Conservation (phyloP, 2,329 filamentous ascomycete genomes). For the Zymoseptoria brevis region DNA sequence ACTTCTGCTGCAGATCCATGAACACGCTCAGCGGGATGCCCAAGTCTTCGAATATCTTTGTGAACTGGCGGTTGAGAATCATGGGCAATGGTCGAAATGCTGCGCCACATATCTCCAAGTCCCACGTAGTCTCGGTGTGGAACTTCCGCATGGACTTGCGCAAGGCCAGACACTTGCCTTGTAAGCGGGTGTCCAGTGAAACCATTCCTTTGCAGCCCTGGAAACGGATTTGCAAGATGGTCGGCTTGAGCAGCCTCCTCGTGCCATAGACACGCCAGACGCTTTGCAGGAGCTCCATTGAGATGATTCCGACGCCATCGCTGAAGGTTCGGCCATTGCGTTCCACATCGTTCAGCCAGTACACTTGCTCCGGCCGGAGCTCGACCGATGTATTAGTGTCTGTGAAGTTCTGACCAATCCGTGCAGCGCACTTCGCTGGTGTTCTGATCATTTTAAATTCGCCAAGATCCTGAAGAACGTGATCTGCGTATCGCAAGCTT, state of each 20-base stretch:
- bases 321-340: constrained; percentile 58
- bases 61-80: constrained; percentile 68
- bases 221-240: constrained; percentile 67
- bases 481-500: constrained; percentile 20
- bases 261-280: constrained; percentile 51
- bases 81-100: constrained; percentile 60
- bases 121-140: constrained; percentile 42
- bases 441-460: constrained; percentile 45
- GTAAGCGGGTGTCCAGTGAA: constrained; percentile 55
- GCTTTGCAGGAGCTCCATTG: constrained; percentile 48
- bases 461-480: constrained; percentile 41
- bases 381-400: constrained; percentile 61
- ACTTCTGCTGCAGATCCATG: constrained; percentile 53
- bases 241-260: constrained; percentile 44
- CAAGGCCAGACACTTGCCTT: constrained; percentile 52
- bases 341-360: constrained; percentile 46
- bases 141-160: constrained; percentile 78
- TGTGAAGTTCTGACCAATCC: constrained; percentile 61
- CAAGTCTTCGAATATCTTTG: constrained; percentile 81
- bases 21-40: constrained; percentile 54
- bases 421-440: constrained; percentile 51
- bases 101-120: constrained; percentile 65
- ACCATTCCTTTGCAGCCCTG: constrained; percentile 72
- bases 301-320: constrained; percentile 73
- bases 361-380: constrained; percentile 31